Percentiles rank a stretch among this genome's conserved stretches.
These are phyloP conservation scores for Podila clonocystis DNA, from an alignment of 192 early-diverging fungal genomes.

Conservation along the genomic window DNA sequence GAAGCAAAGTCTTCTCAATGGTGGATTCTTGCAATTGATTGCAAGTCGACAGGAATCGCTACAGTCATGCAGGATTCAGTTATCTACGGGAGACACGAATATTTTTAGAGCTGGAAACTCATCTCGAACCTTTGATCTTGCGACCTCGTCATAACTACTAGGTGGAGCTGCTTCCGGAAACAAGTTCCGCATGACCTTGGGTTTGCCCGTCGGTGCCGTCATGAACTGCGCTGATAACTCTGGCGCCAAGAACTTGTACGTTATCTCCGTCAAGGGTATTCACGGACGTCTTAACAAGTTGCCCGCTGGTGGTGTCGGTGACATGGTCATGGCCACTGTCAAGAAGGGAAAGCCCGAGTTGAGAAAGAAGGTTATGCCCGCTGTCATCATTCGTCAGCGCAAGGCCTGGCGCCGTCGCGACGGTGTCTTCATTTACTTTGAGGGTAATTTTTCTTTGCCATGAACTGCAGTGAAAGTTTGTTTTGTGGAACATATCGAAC, in stretches of 20 bases:
- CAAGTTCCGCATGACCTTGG: conserved; percentile 99
- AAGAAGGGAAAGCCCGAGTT: conserved; percentile 99
- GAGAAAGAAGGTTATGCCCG: conserved; percentile 99
- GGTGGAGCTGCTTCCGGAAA: conserved; percentile 82
- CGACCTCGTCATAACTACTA: conserved; percentile 14
- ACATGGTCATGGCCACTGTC: conserved; percentile 99
- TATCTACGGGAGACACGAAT: too few species aligned
- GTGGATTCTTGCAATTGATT: not conserved
- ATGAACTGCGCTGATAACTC: conserved; percentile 99
- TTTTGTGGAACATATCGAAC: not conserved
- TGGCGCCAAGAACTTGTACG: conserved; percentile 99
- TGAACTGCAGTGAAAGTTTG: not conserved
- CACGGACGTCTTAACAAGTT: conserved; percentile 97
- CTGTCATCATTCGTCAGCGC: conserved; percentile 98
- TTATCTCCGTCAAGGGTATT: conserved; percentile 97
- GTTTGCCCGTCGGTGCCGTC: conserved; percentile 91
- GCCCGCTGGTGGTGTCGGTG: conserved; percentile 97
- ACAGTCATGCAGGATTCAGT: too few species aligned
- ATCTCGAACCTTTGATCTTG: not conserved
- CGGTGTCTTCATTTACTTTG: conserved; percentile 99
- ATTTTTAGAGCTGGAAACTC: not conserved
- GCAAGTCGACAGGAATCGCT: not conserved
- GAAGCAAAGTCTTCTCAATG: too few species aligned
- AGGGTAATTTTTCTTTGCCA: conserved; percentile 57
- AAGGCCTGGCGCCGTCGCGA: conserved; percentile 99